phyloP scores from a whole-genome alignment of 441 rosid species.

The Pelargonium cotyledonis region DNA sequence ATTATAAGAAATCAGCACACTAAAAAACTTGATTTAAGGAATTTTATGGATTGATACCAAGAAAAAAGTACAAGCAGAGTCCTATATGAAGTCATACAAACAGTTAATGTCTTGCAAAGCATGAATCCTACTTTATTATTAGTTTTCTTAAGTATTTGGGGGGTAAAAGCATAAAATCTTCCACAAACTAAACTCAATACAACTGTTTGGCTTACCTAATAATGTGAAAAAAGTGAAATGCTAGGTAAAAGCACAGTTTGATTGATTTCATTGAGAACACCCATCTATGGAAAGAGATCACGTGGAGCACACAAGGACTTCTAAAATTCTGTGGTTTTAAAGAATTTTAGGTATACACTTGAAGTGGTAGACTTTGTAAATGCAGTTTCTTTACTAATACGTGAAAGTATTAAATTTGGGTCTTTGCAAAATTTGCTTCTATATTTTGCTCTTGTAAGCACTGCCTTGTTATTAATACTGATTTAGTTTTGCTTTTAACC shows the following conservation, averaged over 20 bases:
- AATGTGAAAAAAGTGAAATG: not conserved
- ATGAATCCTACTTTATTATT: not conserved
- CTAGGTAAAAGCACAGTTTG: not conserved
- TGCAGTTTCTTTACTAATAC: too few species aligned
- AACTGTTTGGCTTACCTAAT: not conserved
- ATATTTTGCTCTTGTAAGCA: not conserved
- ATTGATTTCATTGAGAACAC: too few species aligned
- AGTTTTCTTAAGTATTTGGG: not conserved
- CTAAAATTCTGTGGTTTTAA: not conserved
- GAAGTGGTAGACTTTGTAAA: not conserved
- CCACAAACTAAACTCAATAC: too few species aligned
- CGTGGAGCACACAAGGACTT: too few species aligned
- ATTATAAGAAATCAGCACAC: too few species aligned
- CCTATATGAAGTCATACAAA: too few species aligned
- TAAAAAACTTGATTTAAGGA: not conserved
- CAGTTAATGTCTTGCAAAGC: too few species aligned
- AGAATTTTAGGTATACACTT: conserved; percentile 1
- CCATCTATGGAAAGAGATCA: too few species aligned
- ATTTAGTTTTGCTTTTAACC: not conserved
- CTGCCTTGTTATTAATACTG: not conserved
- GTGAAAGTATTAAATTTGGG: too few species aligned
- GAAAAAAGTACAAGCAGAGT: too few species aligned
- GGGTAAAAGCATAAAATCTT: not conserved
- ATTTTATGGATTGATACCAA: not conserved
- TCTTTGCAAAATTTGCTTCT: not conserved